Conservation (phyloP, 345 rosid genomes). For the Arabis hirsuta region DNA sequence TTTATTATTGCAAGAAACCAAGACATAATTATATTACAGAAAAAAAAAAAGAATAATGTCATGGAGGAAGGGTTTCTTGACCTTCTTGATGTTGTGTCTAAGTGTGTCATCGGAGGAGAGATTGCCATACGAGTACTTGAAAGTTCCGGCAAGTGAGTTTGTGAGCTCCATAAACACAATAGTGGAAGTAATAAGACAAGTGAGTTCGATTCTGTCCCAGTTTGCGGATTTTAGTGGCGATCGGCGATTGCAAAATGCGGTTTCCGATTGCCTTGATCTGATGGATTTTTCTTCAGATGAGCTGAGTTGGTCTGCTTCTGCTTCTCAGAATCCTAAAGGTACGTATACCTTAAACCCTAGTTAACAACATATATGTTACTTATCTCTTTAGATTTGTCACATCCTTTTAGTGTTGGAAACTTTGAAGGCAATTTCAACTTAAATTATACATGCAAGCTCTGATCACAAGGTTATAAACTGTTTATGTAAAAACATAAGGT, state of each 20-base stretch:
- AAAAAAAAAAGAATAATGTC: slow-evolving; percentile 12
- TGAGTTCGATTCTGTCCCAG: slow-evolving; percentile 47
- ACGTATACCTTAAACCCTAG: slow-evolving; percentile 1
- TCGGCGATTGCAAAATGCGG: slow-evolving; percentile 53
- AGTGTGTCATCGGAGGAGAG: slow-evolving; percentile 37
- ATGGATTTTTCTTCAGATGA: slow-evolving; percentile 66
- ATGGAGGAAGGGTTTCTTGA: slow-evolving; percentile 33
- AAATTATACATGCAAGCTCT: neutral
- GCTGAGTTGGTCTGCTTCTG: slow-evolving; percentile 67
- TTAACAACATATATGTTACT: neutral
- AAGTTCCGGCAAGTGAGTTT: slow-evolving; percentile 54
- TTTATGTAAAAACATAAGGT: neutral
- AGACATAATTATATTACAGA: neutral
- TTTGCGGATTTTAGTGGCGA: slow-evolving; percentile 53
- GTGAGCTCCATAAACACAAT: slow-evolving; percentile 47
- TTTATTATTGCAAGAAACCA: neutral
- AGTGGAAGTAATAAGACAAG: slow-evolving; percentile 49
- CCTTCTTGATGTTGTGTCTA: slow-evolving; percentile 28
- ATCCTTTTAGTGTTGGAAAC: neutral
- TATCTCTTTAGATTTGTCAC: neutral
- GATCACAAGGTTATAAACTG: neutral
- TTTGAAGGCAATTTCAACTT: neutral
- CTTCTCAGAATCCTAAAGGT: slow-evolving; percentile 70
- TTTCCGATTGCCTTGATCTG: slow-evolving; percentile 70
- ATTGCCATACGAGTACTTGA: slow-evolving; percentile 44